Conservation (phyloP, 768 basidiomycete species). For the Phallus indusiatus region DNA sequence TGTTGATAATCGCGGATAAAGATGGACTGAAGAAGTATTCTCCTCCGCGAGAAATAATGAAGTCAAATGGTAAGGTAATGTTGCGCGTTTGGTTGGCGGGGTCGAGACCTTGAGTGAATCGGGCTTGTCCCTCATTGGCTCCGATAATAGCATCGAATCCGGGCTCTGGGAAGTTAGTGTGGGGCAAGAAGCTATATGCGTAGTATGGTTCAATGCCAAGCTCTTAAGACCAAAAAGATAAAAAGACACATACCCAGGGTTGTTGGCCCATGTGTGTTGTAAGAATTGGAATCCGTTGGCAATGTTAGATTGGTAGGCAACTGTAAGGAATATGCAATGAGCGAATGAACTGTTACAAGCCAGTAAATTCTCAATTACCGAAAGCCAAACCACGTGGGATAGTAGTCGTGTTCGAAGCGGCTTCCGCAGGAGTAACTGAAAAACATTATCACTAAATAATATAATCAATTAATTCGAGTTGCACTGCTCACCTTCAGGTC, state of each 20-base stretch:
- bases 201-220: slow-evolving; percentile 13
- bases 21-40: slow-evolving; percentile 48
- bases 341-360: not conserved
- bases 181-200: slow-evolving; percentile 23
- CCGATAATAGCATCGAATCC: slow-evolving; percentile 45
- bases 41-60: slow-evolving; percentile 38
- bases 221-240: not conserved
- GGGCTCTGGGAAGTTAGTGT: slow-evolving; percentile 14
- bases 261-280: slow-evolving; percentile 15
- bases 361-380: slow-evolving; percentile 15
- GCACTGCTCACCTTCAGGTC: slow-evolving; percentile 30
- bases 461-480: not conserved
- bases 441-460: not conserved
- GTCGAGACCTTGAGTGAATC: not conserved
- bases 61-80: slow-evolving; percentile 18
- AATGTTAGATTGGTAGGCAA: slow-evolving; percentile 24
- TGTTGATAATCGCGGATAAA: slow-evolving; percentile 27
- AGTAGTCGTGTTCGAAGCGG: slow-evolving; percentile 25
- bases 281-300: slow-evolving; percentile 25
- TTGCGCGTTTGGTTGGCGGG: not conserved
- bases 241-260: slow-evolving; percentile 7
- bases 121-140: not conserved
- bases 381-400: slow-evolving; percentile 43
- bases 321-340: slow-evolving; percentile 10
- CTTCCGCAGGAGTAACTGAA: slow-evolving; percentile 30